A percentile compares a stretch with the other conserved stretches of the same genome.
Conservation (phyloP, 163 green algal genomes). For the Scenedesmus sp. region DNA sequence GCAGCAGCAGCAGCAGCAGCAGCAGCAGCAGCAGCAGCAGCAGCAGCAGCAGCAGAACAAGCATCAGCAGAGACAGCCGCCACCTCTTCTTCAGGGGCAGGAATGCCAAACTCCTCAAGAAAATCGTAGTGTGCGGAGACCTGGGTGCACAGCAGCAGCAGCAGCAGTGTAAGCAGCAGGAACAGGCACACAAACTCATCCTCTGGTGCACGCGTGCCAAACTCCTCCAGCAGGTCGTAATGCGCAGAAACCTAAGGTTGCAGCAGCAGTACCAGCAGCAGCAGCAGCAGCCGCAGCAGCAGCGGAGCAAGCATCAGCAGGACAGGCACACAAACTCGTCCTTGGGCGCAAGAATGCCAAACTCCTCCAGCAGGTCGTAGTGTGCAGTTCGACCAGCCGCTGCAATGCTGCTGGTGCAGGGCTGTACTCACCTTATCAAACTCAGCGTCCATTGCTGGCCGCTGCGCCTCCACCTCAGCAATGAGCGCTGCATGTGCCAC, state of each 20-base stretch:
- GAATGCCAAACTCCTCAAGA: slow-evolving; percentile 76
- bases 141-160: slow-evolving; percentile 29
- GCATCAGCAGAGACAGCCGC: slow-evolving; percentile 48
- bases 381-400: slow-evolving; percentile 11
- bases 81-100: slow-evolving; percentile 72
- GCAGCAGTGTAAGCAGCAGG: not conserved
- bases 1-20: not conserved
- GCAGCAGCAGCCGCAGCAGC: not conserved
- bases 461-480: slow-evolving; percentile 49
- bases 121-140: slow-evolving; percentile 76
- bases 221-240: slow-evolving; percentile 59
- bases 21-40: slow-evolving; percentile 2
- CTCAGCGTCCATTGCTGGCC: slow-evolving; percentile 56
- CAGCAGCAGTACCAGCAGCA: not conserved
- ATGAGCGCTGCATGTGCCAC: slow-evolving; percentile 76
- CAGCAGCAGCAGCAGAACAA: not conserved
- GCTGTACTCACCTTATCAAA: slow-evolving; percentile 57
- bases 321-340: not conserved
- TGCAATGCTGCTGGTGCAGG: not conserved
- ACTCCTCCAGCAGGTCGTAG: slow-evolving; percentile 83
- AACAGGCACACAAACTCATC: not conserved
- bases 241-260: slow-evolving; percentile 62
- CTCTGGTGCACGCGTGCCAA: not conserved
- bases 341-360: slow-evolving; percentile 67
- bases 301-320: not conserved